Base-by-base conservation (phyloP, 2,329 filamentous ascomycete species). In the Penicillium psychrosexuale region DNA sequence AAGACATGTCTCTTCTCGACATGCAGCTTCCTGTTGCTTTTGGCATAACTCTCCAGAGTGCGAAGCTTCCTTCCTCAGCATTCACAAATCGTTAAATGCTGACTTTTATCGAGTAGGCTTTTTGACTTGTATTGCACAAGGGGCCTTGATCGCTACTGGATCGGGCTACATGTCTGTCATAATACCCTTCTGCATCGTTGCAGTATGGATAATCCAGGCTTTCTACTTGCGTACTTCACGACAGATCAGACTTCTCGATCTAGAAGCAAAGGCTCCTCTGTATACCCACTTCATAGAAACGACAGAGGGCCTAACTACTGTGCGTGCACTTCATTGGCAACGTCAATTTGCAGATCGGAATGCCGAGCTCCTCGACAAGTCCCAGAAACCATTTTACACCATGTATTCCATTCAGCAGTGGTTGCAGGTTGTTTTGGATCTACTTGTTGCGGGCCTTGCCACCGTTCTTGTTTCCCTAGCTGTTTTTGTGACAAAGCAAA, bases 251-350 rank as follows among this genome's bases (percentile, higher is more conserved):
- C 74, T 81, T 28, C 67, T 84, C 8, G 82, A 84, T 61, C 71
- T 83, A 0, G 81, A 83, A 62, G 70, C 76, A 5, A 81, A 81
- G 47, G 72, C 75, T 0, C 78, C 79, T 0, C 68, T 83, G 0
- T 80, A 78, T 60, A 76, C 79, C 1, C 77, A 82, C 38, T 82
- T 82, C 56, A 68, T 75, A 6, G 80, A 83, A 52, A 79, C 78
- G 0, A 60, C 81, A 1, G 67, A 72, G 8, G 80, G 81, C 0
- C 60, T 83, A 0, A 59, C 72, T 0, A 82, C 80, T 0, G 76
- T 84, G 15, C 76, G 80, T 8, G 76, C 80, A 0, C 81, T 81
- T 51, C 74, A 72, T 1, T 82, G 80, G 79, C 69, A 72, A 13
- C 58, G 63, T 2, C 63, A 68, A 1, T 70, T 77, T 30, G 64